Conservation (phyloP, 2,329 filamentous ascomycete species). For the Xylariaceae sp. region DNA sequence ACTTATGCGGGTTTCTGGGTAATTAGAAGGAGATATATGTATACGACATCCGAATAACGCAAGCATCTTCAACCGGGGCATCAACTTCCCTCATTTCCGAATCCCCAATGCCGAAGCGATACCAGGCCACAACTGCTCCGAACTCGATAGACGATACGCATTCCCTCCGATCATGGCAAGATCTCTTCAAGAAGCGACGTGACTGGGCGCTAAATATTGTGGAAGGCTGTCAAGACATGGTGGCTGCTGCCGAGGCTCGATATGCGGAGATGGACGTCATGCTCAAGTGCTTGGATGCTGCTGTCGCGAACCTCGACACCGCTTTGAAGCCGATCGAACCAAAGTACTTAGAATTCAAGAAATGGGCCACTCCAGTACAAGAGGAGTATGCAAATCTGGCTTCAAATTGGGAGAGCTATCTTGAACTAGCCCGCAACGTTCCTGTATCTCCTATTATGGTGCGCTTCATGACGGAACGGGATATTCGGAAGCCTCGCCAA, state of each 20-base stretch:
- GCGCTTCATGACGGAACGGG: slow-evolving; percentile 65
- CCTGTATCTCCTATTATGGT: slow-evolving; percentile 71
- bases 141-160: slow-evolving; percentile 82
- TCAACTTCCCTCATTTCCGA: slow-evolving; percentile 55
- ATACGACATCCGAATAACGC: slow-evolving; percentile 82
- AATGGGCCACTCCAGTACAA: slow-evolving; percentile 72
- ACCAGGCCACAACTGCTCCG: slow-evolving; percentile 71
- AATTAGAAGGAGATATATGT: slow-evolving; percentile 84
- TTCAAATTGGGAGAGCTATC: slow-evolving; percentile 71
- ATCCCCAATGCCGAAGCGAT: slow-evolving; percentile 59
- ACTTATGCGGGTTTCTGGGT: slow-evolving; percentile 19
- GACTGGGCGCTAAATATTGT: slow-evolving; percentile 78
- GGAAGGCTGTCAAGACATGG: slow-evolving; percentile 72
- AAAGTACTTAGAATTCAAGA: slow-evolving; percentile 73
- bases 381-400: slow-evolving; percentile 71
- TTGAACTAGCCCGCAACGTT: slow-evolving; percentile 69
- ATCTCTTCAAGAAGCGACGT: slow-evolving; percentile 80
- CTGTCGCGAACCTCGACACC: slow-evolving; percentile 81
- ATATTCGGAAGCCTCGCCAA: slow-evolving; percentile 52
- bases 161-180: slow-evolving; percentile 86
- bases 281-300: slow-evolving; percentile 80
- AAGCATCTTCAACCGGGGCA: slow-evolving; percentile 57
- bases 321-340: slow-evolving; percentile 75
- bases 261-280: slow-evolving; percentile 79
- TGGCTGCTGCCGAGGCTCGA: slow-evolving; percentile 66